Percentiles rank a stretch among this genome's conserved stretches.
Evolutionary conservation across 192 early-diverging fungal genomes (phyloP).

Genomic region (Obelidium mucronatum): DNA sequence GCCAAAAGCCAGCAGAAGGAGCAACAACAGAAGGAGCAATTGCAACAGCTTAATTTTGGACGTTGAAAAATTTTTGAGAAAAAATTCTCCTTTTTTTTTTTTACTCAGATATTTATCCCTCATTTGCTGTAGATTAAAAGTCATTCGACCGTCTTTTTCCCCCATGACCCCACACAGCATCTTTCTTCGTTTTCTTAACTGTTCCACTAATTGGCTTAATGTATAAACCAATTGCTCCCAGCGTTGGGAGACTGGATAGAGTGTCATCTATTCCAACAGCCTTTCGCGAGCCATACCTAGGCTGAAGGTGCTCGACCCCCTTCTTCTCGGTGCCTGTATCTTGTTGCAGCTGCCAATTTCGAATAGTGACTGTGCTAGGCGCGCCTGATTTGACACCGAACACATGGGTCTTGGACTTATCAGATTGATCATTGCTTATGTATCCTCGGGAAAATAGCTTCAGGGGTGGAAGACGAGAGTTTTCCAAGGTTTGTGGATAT

Average conservation of each 20-base stretch:
- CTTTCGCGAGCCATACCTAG: too few species aligned
- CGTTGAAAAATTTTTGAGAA: too few species aligned
- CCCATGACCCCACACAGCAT: conserved; percentile 12
- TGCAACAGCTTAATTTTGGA: too few species aligned
- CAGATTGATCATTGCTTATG: too few species aligned
- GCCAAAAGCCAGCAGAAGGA: conserved; percentile 14
- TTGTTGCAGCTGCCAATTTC: conserved; percentile 14
- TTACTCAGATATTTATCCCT: too few species aligned
- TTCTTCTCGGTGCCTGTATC: not conserved
- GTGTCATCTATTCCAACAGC: not conserved
- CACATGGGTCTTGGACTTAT: not conserved
- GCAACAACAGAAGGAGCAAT: not conserved
- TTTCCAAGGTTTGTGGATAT: too few species aligned
- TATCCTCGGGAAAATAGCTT: not conserved
- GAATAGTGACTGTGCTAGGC: conserved; percentile 16
- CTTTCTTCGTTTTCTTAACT: not conserved
- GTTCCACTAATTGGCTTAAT: not conserved
- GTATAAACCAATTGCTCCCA: not conserved
- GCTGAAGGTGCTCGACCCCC: not conserved
- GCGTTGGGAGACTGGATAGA: not conserved
- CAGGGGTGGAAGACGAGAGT: not conserved
- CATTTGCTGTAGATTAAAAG: not conserved
- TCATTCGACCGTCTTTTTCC: not conserved
- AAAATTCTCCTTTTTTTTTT: not conserved
- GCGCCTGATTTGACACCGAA: too few species aligned